Evolutionary conservation across 2,329 filamentous ascomycete species (phyloP).

Genomic region (Talaromyces albobiverticillius): DNA sequence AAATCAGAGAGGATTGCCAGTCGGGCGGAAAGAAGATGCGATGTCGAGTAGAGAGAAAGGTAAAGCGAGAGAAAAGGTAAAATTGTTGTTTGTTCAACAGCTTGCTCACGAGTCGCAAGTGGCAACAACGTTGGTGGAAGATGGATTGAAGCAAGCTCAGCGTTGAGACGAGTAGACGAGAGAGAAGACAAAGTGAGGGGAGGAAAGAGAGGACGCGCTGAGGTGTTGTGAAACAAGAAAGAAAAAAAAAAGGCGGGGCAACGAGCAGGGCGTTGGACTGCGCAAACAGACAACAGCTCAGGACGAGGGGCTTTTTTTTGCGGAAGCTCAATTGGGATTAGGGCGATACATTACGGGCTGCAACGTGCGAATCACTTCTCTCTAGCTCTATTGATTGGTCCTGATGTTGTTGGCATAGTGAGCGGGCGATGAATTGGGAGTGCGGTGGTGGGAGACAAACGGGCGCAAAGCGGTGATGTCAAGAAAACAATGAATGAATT

Average conservation of each 20-base stretch:
- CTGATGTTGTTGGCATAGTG: constrained; percentile 2
- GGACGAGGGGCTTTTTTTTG: not conserved
- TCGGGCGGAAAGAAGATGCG: too few relatives aligned
- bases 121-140: not conserved
- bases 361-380: not conserved
- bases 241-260: not conserved
- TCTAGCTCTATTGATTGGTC: not conserved
- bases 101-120: not conserved
- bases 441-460: not conserved
- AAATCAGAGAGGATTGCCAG: constrained; percentile 1
- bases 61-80: not conserved
- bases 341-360: constrained; percentile 6
- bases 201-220: not conserved
- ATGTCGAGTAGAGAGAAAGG: not conserved
- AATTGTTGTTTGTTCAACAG: not conserved
- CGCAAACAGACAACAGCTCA: too few relatives aligned
- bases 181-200: not conserved
- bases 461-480: constrained; percentile 6
- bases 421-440: not conserved
- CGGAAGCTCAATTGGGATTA: constrained; percentile 8
- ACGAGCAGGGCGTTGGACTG: not conserved
- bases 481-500: constrained; percentile 5
- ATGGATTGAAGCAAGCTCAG: not conserved
- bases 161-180: not conserved
- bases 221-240: too few relatives aligned